Base-by-base conservation (phyloP, 1,284 basidiomycete species). In the Tilletia horrida region DNA sequence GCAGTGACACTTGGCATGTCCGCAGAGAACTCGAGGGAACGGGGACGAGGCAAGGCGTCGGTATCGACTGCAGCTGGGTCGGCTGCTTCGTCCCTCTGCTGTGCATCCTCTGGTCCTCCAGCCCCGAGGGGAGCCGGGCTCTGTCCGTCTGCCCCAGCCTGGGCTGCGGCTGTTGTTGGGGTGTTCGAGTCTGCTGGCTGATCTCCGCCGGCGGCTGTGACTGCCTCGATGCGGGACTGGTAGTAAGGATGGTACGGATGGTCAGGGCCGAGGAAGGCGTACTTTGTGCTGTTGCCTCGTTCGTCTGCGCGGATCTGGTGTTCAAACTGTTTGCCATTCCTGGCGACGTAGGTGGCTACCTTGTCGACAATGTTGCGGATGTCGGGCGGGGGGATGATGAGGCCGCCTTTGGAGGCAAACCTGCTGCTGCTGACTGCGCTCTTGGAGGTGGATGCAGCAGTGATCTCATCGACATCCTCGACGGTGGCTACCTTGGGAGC, bases 341-440 rank as follows among this genome's bases (percentile, higher is more conserved):
- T 74, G 23, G 93, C 92, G 70, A 98, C 91, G 71, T 92, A 94
- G n/a, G 87, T 83, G 14, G 96, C 94, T 6, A 96, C 98, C 80
- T 93, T 89, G 86, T 98, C 96, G 76, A 98, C 93, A 69, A 97
- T 93, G 70, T 89, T 91, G 92, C 81, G 78, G 69, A 84, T 78
- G 59, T 82, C 83, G 25, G 83, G 83, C 14, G 83, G 83, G 21
- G 83, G 83, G 55, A 76, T 77, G 66, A 83, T 83, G 67, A 83
- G 61, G 62, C 78, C 80, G 42, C 73, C 68, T 3, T 74, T 59
- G 55, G 16, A 69, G 13, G 73, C 67, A 61, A 79, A 79, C 50
- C 72, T 72, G 43, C 70, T 72, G 40, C 44, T 63, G 18, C 71
- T 52, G 35, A 11, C 35, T 7, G 71, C 21, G 2, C 68, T 66